These are phyloP conservation scores for Candida glucosophila DNA, from an alignment of 1,139 yeast species.

Conservation along the genomic window DNA sequence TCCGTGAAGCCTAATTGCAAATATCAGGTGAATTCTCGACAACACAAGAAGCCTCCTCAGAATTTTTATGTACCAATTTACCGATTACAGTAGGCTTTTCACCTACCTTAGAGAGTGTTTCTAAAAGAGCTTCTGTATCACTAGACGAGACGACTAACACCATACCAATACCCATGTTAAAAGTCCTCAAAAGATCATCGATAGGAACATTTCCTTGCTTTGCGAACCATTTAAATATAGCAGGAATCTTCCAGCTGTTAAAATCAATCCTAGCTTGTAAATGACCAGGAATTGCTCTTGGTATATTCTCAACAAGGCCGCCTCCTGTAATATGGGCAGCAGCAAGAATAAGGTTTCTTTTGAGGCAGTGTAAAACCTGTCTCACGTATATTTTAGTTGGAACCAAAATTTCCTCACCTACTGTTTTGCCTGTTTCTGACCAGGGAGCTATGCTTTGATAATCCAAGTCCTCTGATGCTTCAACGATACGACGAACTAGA, in stretches of 20 bases:
- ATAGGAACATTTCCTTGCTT: slow-evolving; percentile 84
- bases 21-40: no score
- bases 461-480: slow-evolving; percentile 55
- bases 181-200: slow-evolving; percentile 77
- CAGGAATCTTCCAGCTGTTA: slow-evolving; percentile 74
- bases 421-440: slow-evolving; percentile 54
- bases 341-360: slow-evolving; percentile 65
- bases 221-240: slow-evolving; percentile 90
- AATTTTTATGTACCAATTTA: slow-evolving; percentile 45
- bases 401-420: slow-evolving; percentile 78
- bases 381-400: slow-evolving; percentile 96
- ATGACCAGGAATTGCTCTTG: slow-evolving; percentile 81
- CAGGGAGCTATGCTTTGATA: slow-evolving; percentile 83
- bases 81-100: slow-evolving; percentile 82
- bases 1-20: no score
- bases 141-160: slow-evolving; percentile 67
- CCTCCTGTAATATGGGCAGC: slow-evolving; percentile 98
- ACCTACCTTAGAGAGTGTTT: slow-evolving; percentile 51
- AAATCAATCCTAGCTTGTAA: slow-evolving; percentile 79
- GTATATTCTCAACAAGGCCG: slow-evolving; percentile 92
- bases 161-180: slow-evolving; percentile 98
- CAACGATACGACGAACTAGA: slow-evolving; percentile 88
- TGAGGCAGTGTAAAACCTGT: slow-evolving; percentile 70
- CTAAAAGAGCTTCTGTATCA: slow-evolving; percentile 50
- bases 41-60: slow-evolving; percentile 53